Conservation (phyloP, 1,284 basidiomycete species). For the Inonotus obliquus region DNA sequence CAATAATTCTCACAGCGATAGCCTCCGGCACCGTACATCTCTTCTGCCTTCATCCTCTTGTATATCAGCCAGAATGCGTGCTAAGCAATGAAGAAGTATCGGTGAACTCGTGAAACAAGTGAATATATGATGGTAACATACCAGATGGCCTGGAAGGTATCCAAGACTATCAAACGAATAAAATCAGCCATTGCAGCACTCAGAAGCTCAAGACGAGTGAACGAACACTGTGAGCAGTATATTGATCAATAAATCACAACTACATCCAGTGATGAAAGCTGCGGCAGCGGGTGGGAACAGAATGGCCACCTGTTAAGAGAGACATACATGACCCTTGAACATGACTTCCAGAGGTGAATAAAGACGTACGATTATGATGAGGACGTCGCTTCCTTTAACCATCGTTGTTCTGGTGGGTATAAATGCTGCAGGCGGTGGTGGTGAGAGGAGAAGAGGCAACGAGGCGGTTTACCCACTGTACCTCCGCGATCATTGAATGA, state of each 20-base stretch:
- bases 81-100: constrained; percentile 21
- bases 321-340: too few species aligned
- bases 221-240: constrained; percentile 66
- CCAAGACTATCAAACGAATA: constrained; percentile 48
- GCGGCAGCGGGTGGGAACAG: constrained; percentile 68
- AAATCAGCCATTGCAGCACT: neutral
- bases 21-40: constrained; percentile 49
- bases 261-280: constrained; percentile 71
- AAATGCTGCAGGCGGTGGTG: too few species aligned
- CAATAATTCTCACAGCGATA: constrained; percentile 38
- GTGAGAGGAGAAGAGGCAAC: neutral
- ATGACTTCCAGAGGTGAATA: too few species aligned
- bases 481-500: neutral
- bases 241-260: constrained; percentile 79
- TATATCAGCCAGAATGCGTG: constrained; percentile 50
- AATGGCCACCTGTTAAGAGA: constrained; percentile 59
- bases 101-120: neutral
- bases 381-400: too few species aligned
- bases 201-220: neutral
- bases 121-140: constrained; percentile 27
- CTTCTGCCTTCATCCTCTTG: constrained; percentile 58
- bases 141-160: constrained; percentile 69
- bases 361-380: too few species aligned
- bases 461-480: neutral
- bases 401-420: too few species aligned